Percentiles rank a stretch among this genome's conserved stretches.
phyloP scores from a whole-genome alignment of 139 green algal genomes.

The Tetraselmis chui region DNA sequence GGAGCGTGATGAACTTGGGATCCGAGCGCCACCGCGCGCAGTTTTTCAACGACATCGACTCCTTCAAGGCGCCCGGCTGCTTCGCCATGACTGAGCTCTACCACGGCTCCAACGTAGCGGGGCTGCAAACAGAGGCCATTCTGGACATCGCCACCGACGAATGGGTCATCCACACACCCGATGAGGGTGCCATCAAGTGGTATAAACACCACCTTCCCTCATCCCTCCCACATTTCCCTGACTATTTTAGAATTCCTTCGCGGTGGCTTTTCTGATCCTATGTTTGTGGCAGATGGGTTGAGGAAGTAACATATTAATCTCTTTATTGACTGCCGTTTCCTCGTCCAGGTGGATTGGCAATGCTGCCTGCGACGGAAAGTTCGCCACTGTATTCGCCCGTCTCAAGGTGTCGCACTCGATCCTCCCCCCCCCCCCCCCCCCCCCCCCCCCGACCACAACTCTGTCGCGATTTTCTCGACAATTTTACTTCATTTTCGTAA shows the following conservation, averaged over 20 bases:
- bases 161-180: slow-evolving; percentile 72
- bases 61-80: slow-evolving; percentile 58
- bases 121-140: slow-evolving; percentile 68
- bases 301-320: background rate
- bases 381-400: slow-evolving; percentile 74
- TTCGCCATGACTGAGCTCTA: slow-evolving; percentile 89
- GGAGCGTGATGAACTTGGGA: slow-evolving; percentile 64
- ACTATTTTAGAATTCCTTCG: too few species aligned
- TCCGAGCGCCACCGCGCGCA: slow-evolving; percentile 53
- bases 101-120: slow-evolving; percentile 72
- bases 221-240: too few species aligned
- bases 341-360: slow-evolving; percentile 65
- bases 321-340: background rate
- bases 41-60: slow-evolving; percentile 75
- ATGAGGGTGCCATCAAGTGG: slow-evolving; percentile 79
- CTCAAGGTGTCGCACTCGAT: slow-evolving; percentile 21
- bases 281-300: background rate
- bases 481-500: too few species aligned
- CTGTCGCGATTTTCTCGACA: background rate
- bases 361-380: slow-evolving; percentile 66
- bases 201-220: slow-evolving; percentile 6
- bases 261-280: too few species aligned
- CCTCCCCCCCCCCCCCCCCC: slow-evolving; percentile 3
- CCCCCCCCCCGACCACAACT: slow-evolving; percentile 1
- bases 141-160: slow-evolving; percentile 69